These are phyloP conservation scores for Tilletia indica DNA, from an alignment of 1,284 basidiomycete species.

Conservation along the genomic window DNA sequence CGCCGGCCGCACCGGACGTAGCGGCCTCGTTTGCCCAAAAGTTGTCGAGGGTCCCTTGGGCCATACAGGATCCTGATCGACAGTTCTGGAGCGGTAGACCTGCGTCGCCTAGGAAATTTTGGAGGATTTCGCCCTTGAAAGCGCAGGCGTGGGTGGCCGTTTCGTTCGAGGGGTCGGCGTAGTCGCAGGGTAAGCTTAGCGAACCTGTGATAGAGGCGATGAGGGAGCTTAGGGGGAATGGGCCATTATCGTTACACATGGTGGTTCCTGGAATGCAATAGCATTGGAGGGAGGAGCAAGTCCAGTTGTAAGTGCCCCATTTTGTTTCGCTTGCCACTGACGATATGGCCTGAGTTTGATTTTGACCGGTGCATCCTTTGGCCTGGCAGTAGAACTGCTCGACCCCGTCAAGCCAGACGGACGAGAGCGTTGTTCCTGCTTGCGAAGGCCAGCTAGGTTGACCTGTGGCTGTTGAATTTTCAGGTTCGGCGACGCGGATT, in stretches of 20 bases:
- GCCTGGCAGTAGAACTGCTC: slow-evolving; percentile 50
- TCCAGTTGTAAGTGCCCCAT: slow-evolving; percentile 33
- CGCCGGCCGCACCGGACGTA: background rate
- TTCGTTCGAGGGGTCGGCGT: slow-evolving; percentile 32
- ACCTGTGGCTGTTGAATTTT: slow-evolving; percentile 32
- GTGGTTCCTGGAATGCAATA: slow-evolving; percentile 39
- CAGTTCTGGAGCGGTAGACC: slow-evolving; percentile 39
- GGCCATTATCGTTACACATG: slow-evolving; percentile 29
- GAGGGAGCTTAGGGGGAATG: no score
- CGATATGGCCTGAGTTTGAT: slow-evolving; percentile 25
- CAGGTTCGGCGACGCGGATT: slow-evolving; percentile 34
- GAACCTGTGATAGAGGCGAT: slow-evolving; percentile 40
- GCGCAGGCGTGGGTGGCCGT: slow-evolving; percentile 30
- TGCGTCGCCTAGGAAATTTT: slow-evolving; percentile 33
- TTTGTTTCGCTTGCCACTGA: slow-evolving; percentile 13
- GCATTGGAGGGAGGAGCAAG: slow-evolving; percentile 38
- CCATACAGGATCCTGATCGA: slow-evolving; percentile 37
- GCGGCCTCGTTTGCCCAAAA: slow-evolving; percentile 28
- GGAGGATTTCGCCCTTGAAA: slow-evolving; percentile 34
- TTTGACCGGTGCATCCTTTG: slow-evolving; percentile 30
- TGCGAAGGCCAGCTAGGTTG: slow-evolving; percentile 33
- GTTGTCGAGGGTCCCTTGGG: slow-evolving; percentile 31
- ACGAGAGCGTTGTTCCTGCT: slow-evolving; percentile 35
- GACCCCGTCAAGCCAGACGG: slow-evolving; percentile 41
- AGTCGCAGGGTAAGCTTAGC: slow-evolving; percentile 45